Evolutionary conservation across 2,329 filamentous ascomycete genomes (phyloP).

Genomic region (Ceratocystis ficicola): DNA sequence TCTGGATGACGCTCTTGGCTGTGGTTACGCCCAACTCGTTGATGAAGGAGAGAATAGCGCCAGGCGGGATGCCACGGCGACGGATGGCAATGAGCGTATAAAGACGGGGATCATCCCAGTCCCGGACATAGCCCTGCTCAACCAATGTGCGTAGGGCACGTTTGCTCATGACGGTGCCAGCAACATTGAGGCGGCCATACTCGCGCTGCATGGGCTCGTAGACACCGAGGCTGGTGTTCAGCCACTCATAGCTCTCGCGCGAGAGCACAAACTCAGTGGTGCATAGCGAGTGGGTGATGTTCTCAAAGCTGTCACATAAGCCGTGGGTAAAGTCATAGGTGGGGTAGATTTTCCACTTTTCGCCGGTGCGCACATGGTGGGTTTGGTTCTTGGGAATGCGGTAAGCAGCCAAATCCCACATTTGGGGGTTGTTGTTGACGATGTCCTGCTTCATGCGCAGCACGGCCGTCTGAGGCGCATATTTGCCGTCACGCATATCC

Average conservation of each 20-base stretch:
- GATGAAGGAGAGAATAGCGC: slow-evolving; percentile 78
- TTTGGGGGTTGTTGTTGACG: slow-evolving; percentile 73
- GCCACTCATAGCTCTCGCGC: slow-evolving; percentile 78
- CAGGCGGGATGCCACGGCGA: slow-evolving; percentile 74
- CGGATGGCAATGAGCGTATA: slow-evolving; percentile 78
- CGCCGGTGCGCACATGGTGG: slow-evolving; percentile 66
- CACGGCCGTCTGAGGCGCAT: slow-evolving; percentile 70
- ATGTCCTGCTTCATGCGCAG: slow-evolving; percentile 90
- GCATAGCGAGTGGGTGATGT: slow-evolving; percentile 82
- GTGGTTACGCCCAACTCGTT: slow-evolving; percentile 88
- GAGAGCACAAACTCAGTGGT: slow-evolving; percentile 85
- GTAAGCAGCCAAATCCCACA: slow-evolving; percentile 94
- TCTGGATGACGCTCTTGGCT: slow-evolving; percentile 64
- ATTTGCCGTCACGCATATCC: slow-evolving; percentile 84
- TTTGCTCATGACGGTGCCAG: slow-evolving; percentile 78
- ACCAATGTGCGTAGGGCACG: slow-evolving; percentile 72
- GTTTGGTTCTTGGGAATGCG: slow-evolving; percentile 60
- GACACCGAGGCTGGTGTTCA: slow-evolving; percentile 68
- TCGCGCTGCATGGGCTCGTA: slow-evolving; percentile 93
- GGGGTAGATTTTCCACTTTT: slow-evolving; percentile 84
- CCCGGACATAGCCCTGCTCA: slow-evolving; percentile 62
- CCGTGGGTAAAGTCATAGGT: slow-evolving; percentile 91
- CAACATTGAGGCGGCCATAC: slow-evolving; percentile 54
- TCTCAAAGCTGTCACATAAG: slow-evolving; percentile 82
- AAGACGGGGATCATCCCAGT: slow-evolving; percentile 83